Base-by-base conservation (phyloP, 805 yeast genomes). In the Schizosaccharomyces osmophilus region DNA sequence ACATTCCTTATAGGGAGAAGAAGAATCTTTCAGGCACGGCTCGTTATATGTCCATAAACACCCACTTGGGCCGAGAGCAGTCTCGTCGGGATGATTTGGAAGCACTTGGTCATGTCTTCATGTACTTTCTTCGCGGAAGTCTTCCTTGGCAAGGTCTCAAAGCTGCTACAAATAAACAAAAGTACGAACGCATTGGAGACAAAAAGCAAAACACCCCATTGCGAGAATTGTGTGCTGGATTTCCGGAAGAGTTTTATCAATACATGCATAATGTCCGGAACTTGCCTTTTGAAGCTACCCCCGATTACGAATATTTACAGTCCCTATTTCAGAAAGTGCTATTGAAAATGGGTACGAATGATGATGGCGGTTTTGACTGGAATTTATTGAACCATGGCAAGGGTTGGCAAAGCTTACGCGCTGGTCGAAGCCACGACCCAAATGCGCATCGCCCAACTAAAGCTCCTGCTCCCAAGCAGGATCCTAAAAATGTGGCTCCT, bases 101-200 rank as follows among this genome's bases (percentile, higher is more conserved):
- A 75, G 87, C 95, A 62, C 77, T 93, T 69, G 98, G 97, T 42
- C 97, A 93, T 72, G 98, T 93, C 9, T 87, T 93, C 69, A 85
- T 93, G 76, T 93, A 93, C 73, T 93, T 93, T 73, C 73, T 90
- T 66, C 81, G 95, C 67, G 98, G 98, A 58, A 86, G 87, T 63
- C 77, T 93, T 69, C 98, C 98, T 64, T 93, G 98, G 98, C 98
- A 93, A 76, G 98, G 98, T 31, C 78, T 93, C 66, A 93, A 93
- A 73, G 98, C 98, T 5, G 96, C 96, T 66, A 89, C 95, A 45
- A 93, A 93, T 77, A 90, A 93, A 74, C 96, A 87, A 69, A 93
- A 93, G 74, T 93, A 93, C 73, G 97, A 93, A 72, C 89, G 88
- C 71, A 93, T 93, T 72, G 97, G 98, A 63, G 94, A 89, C 70